Percentiles rank a stretch among this genome's conserved stretches.
Evolutionary conservation across 192 early-diverging fungal species (phyloP).

Genomic region (Rhizophagus sp.): DNA sequence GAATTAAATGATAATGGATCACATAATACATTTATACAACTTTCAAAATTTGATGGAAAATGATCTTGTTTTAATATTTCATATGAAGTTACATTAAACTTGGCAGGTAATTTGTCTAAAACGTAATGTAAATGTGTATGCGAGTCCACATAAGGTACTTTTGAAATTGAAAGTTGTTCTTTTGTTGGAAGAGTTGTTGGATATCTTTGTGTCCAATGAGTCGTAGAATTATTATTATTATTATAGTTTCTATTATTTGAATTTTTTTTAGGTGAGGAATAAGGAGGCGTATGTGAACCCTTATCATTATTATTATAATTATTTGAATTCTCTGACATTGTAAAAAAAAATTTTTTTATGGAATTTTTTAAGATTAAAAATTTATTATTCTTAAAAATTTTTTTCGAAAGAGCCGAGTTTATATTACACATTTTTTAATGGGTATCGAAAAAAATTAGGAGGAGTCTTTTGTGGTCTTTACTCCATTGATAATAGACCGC

Average conservation of each 20-base stretch:
- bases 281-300: too few species aligned
- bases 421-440: too few species aligned
- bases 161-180: conserved; percentile 2
- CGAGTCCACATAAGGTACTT: conserved; percentile 16
- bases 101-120: conserved; percentile 8
- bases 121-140: conserved; percentile 31
- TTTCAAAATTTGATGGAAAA: conserved; percentile 25
- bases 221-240: neutral
- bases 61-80: conserved; percentile 1
- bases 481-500: too few species aligned
- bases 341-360: too few species aligned
- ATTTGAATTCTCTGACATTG: too few species aligned
- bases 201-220: neutral
- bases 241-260: neutral
- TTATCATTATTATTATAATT: too few species aligned
- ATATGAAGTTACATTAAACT: neutral
- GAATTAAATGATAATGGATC: conserved; percentile 19
- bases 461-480: too few species aligned
- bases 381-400: too few species aligned
- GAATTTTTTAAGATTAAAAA: too few species aligned
- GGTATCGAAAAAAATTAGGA: too few species aligned
- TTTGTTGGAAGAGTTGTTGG: conserved; percentile 14
- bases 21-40: conserved; percentile 28
- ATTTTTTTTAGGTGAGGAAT: too few species aligned
- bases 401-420: too few species aligned